Conservation (phyloP, 1,284 basidiomycete species). For the Heterobasidion occidentale region DNA sequence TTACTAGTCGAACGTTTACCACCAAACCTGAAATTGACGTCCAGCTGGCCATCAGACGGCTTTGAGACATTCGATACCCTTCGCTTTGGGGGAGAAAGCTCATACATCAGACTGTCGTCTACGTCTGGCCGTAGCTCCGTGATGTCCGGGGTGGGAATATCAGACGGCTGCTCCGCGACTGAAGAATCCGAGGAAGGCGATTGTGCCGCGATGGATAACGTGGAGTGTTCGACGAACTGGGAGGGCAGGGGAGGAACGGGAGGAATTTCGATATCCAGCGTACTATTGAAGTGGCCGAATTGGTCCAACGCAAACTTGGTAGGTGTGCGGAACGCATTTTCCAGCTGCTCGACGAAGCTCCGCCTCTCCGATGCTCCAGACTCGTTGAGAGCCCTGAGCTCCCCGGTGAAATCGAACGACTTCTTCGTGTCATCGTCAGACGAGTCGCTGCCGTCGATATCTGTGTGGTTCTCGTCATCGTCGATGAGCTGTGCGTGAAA, state of each 20-base stretch:
- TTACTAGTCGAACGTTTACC: conserved; percentile 32
- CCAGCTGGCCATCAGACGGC: conserved; percentile 55
- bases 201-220: neutral
- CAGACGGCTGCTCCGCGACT: no score
- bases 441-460: conserved; percentile 36
- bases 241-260: conserved; percentile 29
- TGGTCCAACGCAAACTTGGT: conserved; percentile 47
- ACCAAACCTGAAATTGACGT: conserved; percentile 67
- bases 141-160: conserved; percentile 11
- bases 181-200: no score
- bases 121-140: conserved; percentile 1
- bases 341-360: conserved; percentile 79
- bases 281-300: conserved; percentile 13
- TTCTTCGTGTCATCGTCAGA: conserved; percentile 63
- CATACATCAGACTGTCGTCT: neutral
- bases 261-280: conserved; percentile 10
- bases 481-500: conserved; percentile 39
- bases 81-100: conserved; percentile 16
- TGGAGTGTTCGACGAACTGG: no score
- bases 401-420: conserved; percentile 83
- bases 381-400: conserved; percentile 63
- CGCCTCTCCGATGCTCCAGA: conserved; percentile 57
- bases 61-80: conserved; percentile 20
- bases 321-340: conserved; percentile 70
- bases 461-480: conserved; percentile 35